These are phyloP conservation scores for Dothideomycetes sp. DNA, from an alignment of 2,329 filamentous ascomycete species.

Conservation along the genomic window DNA sequence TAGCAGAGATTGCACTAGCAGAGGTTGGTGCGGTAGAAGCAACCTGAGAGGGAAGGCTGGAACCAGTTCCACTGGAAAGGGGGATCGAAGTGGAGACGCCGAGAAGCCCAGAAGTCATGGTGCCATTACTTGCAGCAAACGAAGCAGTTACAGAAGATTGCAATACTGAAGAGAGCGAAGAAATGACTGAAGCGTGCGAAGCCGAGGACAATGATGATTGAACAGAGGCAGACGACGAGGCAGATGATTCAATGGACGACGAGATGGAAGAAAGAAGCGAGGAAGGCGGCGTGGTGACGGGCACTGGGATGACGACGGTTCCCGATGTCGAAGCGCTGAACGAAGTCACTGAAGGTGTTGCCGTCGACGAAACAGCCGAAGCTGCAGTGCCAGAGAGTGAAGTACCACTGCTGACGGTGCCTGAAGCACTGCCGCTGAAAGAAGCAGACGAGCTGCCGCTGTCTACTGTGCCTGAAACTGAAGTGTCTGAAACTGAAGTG, in stretches of 20 bases:
- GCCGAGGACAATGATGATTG: constrained; percentile 5
- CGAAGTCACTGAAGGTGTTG: constrained; percentile 7
- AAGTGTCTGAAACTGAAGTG: too few species aligned
- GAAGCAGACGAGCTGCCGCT: too few species aligned
- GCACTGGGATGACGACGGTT: constrained; percentile 19
- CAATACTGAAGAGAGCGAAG: constrained; percentile 6
- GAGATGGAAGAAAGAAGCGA: constrained; percentile 14
- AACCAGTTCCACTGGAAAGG: constrained; percentile 2
- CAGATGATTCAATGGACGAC: constrained; percentile 9
- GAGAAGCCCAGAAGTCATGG: constrained; percentile 1
- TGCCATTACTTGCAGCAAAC: constrained; percentile 2
- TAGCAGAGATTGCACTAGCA: neutral
- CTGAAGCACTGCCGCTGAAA: constrained; percentile 3
- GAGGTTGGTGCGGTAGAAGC: neutral
- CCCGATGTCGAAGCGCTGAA: constrained; percentile 14
- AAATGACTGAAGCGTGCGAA: constrained; percentile 5
- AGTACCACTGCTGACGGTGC: constrained; percentile 8
- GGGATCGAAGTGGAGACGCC: constrained; percentile 9
- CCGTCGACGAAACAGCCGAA: neutral
- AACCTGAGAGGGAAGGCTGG: neutral
- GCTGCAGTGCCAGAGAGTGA: constrained; percentile 1
- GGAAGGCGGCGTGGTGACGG: constrained; percentile 17
- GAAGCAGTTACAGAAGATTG: constrained; percentile 9
- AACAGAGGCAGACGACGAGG: constrained; percentile 1
- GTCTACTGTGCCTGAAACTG: too few species aligned